Percentiles rank a stretch among this genome's conserved stretches.
Evolutionary conservation across 108 stramenopile species (phyloP).

Genomic region (Fistulifera solaris): DNA sequence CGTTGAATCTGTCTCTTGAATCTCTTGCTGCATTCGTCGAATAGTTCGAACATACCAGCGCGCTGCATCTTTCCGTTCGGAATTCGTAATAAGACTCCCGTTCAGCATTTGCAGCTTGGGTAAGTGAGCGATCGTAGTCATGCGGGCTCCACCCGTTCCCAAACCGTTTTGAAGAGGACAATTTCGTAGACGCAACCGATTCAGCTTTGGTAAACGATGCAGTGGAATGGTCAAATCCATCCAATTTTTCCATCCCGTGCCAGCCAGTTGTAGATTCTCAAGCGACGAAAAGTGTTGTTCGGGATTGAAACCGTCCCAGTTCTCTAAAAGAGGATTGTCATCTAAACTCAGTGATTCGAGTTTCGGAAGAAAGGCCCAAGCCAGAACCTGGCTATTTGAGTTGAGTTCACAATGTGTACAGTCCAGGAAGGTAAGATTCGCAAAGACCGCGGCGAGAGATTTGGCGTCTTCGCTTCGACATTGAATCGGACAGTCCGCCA

Average conservation of each 20-base stretch:
- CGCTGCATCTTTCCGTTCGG: constrained; percentile 76
- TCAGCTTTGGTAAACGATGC: constrained; percentile 29
- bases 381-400: constrained; percentile 49
- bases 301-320: not conserved
- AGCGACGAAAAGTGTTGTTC: constrained; percentile 28
- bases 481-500: too few relatives aligned
- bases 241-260: constrained; percentile 56
- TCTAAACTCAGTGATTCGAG: constrained; percentile 70
- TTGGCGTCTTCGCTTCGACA: too few relatives aligned
- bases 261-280: constrained; percentile 52
- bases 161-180: constrained; percentile 54
- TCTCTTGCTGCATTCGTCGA: constrained; percentile 4
- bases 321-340: constrained; percentile 45
- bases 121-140: constrained; percentile 66
- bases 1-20: not conserved
- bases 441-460: constrained; percentile 20
- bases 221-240: constrained; percentile 43
- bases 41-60: constrained; percentile 59
- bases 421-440: constrained; percentile 50
- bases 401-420: constrained; percentile 59
- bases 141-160: constrained; percentile 70
- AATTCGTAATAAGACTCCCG: constrained; percentile 45
- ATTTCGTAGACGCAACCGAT: constrained; percentile 50
- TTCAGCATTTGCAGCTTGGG: constrained; percentile 55
- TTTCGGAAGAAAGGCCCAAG: constrained; percentile 35